Conservation (phyloP, 768 basidiomycete genomes). For the Podaxis sp. region DNA sequence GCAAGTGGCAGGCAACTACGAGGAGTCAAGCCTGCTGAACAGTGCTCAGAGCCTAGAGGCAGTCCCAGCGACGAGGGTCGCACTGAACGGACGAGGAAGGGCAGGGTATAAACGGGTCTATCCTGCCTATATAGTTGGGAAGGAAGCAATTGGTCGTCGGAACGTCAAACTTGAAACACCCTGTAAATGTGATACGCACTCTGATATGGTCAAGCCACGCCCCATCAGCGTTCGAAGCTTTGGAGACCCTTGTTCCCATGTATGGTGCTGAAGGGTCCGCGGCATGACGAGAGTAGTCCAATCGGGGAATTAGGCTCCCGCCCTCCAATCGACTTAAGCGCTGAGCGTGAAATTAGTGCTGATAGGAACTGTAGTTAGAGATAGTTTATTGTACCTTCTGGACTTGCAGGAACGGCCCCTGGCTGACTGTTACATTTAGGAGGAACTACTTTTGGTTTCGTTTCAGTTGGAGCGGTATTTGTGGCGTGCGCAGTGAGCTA, state of each 20-base stretch:
- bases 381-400: background rate
- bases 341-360: background rate
- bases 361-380: background rate
- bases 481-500: background rate
- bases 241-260: background rate
- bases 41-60: background rate
- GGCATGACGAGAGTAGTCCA: conserved; percentile 7
- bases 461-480: background rate
- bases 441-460: background rate
- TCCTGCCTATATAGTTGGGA: conserved; percentile 2
- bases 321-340: background rate
- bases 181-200: background rate
- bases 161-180: conserved; percentile 14
- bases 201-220: background rate
- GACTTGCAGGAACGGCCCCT: background rate
- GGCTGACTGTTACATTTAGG: too few relatives aligned
- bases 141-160: background rate
- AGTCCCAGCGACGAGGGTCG: background rate
- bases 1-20: background rate
- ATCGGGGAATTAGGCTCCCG: background rate
- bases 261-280: background rate
- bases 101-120: background rate
- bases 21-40: background rate
- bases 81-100: background rate
- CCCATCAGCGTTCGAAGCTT: background rate